Evolutionary conservation across 1,284 basidiomycete genomes (phyloP).

Genomic region (Pascua guehoae): DNA sequence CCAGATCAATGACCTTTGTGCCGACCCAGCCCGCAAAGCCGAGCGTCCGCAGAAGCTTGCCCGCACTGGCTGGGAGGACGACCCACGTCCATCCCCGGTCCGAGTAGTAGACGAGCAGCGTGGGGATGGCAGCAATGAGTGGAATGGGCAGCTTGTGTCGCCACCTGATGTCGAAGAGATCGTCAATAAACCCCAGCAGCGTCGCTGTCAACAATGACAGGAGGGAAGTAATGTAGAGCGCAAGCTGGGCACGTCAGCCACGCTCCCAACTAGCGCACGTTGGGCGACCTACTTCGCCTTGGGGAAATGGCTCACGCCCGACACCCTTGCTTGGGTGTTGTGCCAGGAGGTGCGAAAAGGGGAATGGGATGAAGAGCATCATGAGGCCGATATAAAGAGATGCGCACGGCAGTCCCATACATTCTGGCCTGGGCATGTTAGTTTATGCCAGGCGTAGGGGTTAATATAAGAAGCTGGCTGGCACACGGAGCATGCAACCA

Average conservation of each 20-base stretch:
- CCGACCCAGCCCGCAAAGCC: constrained; percentile 25
- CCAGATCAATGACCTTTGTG: constrained; percentile 79
- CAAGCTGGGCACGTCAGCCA: constrained; percentile 57
- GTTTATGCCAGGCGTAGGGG: background rate
- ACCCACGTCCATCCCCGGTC: constrained; percentile 89
- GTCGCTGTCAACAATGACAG: constrained; percentile 88
- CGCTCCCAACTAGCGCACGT: background rate
- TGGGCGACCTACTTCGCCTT: constrained; percentile 65
- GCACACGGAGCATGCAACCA: too few relatives aligned
- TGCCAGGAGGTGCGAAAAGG: constrained; percentile 68
- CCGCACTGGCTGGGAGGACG: constrained; percentile 81
- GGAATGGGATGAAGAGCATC: constrained; percentile 83
- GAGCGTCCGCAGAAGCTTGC: constrained; percentile 56
- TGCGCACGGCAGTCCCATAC: constrained; percentile 84
- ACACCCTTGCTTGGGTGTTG: constrained; percentile 6
- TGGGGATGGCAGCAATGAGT: constrained; percentile 88
- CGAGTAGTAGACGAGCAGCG: constrained; percentile 93
- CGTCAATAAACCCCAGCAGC: constrained; percentile 91
- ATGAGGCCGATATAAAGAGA: constrained; percentile 80
- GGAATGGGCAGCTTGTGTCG: constrained; percentile 96
- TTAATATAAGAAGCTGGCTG: too few relatives aligned
- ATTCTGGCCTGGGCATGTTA: constrained; percentile 70
- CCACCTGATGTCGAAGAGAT: constrained; percentile 99
- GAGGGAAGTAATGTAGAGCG: constrained; percentile 87
- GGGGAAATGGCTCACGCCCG: constrained; percentile 64